Evolutionary conservation across 2,329 filamentous ascomycete species (phyloP).

Genomic region (Aaosphaeria arxii): DNA sequence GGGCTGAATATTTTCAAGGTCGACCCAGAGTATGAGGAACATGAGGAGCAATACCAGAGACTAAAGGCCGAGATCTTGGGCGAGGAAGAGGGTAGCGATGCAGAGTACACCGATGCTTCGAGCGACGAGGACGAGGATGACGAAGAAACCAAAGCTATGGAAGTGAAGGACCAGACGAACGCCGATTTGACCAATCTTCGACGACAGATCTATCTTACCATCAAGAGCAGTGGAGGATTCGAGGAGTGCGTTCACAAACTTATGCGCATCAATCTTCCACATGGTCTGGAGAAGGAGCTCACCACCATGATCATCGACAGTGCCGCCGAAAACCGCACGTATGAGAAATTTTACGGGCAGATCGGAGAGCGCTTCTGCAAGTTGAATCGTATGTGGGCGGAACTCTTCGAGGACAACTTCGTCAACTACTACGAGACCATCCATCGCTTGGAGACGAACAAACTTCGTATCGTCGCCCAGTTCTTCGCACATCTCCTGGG

Average conservation of each 20-base stretch:
- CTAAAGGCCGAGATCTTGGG: slow-evolving; percentile 92
- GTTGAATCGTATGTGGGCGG: slow-evolving; percentile 90
- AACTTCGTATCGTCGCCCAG: slow-evolving; percentile 88
- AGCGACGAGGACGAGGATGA: slow-evolving; percentile 68
- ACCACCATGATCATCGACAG: slow-evolving; percentile 97
- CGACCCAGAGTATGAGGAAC: slow-evolving; percentile 83
- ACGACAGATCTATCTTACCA: slow-evolving; percentile 92
- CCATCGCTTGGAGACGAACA: slow-evolving; percentile 94
- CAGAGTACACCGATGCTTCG: slow-evolving; percentile 62
- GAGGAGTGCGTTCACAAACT: slow-evolving; percentile 98
- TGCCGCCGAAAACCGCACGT: slow-evolving; percentile 93
- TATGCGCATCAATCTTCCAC: slow-evolving; percentile 80
- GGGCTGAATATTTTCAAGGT: slow-evolving; percentile 94
- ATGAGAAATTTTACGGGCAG: slow-evolving; percentile 94
- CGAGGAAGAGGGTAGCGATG: slow-evolving; percentile 72
- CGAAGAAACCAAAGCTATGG: slow-evolving; percentile 75
- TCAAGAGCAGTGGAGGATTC: slow-evolving; percentile 93
- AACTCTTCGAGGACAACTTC: slow-evolving; percentile 88
- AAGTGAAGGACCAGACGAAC: slow-evolving; percentile 98
- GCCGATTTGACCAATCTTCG: slow-evolving; percentile 91
- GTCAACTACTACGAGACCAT: slow-evolving; percentile 95
- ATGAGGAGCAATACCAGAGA: slow-evolving; percentile 86
- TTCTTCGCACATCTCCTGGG: slow-evolving; percentile 92
- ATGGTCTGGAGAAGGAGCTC: slow-evolving; percentile 82
- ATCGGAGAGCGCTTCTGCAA: slow-evolving; percentile 95